A percentile compares a stretch with the other conserved stretches of the same genome.
Evolutionary conservation across 1,284 basidiomycete species (phyloP).

Genomic region (Coniferiporia sulphurascens): DNA sequence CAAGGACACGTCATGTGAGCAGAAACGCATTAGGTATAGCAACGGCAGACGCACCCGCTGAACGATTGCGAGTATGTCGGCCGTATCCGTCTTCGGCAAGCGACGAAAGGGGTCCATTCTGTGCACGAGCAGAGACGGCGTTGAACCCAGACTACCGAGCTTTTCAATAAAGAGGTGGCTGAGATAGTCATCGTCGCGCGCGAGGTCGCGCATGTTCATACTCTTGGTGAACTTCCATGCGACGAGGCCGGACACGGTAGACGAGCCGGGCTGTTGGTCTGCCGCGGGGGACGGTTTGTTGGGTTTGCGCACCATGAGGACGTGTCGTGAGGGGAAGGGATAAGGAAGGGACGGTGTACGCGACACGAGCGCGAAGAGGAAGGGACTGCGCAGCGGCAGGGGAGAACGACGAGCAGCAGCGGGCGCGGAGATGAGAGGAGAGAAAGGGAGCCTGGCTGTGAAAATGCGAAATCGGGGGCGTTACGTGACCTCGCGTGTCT

Average conservation of each 20-base stretch:
- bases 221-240: slow-evolving; percentile 74
- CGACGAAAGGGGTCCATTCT: slow-evolving; percentile 76
- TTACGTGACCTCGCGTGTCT: neutral
- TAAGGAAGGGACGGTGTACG: neutral
- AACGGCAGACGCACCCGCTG: slow-evolving; percentile 59
- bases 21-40: slow-evolving; percentile 26
- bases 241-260: slow-evolving; percentile 22
- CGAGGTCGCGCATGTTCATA: slow-evolving; percentile 83
- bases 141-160: slow-evolving; percentile 61
- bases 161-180: slow-evolving; percentile 82
- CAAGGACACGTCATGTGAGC: slow-evolving; percentile 9
- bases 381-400: neutral
- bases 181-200: slow-evolving; percentile 82
- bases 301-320: neutral
- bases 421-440: neutral
- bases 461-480: neutral
- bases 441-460: neutral
- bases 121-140: slow-evolving; percentile 65
- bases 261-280: neutral
- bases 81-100: slow-evolving; percentile 65
- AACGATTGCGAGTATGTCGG: slow-evolving; percentile 62
- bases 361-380: neutral
- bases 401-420: neutral
- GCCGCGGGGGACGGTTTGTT: slow-evolving; percentile 1
- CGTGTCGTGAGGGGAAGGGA: neutral